Conservation (phyloP, 73 alveolate species). For the Tetrahymena thermophila region DNA sequence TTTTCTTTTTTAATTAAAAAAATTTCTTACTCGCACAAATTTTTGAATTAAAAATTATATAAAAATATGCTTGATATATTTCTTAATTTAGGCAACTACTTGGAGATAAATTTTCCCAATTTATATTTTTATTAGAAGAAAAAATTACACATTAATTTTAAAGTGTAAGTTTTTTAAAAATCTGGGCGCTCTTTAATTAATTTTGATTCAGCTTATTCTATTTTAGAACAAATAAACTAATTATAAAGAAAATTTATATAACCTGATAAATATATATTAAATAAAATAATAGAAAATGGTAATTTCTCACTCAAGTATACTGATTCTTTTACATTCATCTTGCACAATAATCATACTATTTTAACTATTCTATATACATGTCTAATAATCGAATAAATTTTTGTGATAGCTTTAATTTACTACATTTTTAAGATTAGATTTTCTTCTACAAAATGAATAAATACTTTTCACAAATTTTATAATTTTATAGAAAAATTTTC, state of each 20-base stretch:
- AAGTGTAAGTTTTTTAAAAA: neutral
- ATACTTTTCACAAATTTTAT: too few species aligned
- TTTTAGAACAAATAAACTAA: neutral
- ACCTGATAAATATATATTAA: too few species aligned
- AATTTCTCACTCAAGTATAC: neutral
- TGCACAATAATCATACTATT: too few species aligned
- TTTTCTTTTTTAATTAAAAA: too few species aligned
- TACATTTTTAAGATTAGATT: neutral
- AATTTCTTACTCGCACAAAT: neutral
- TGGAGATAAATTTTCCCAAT: neutral
- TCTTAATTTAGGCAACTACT: neutral
- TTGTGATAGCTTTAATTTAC: neutral
- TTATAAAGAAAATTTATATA: neutral
- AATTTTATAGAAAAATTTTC: neutral
- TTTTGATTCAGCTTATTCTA: neutral
- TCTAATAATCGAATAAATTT: too few species aligned
- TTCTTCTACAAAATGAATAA: neutral
- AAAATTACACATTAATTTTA: neutral
- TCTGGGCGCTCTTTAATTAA: neutral
- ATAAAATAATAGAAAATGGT: neutral
- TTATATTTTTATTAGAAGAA: too few species aligned
- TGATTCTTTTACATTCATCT: neutral
- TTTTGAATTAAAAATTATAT: too few species aligned
- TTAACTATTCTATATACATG: neutral
- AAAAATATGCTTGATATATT: neutral